Percentiles rank a stretch among this genome's conserved stretches.
phyloP scores from a whole-genome alignment of 1,284 basidiomycete genomes.

The Cystobasidiaceae sp. region DNA sequence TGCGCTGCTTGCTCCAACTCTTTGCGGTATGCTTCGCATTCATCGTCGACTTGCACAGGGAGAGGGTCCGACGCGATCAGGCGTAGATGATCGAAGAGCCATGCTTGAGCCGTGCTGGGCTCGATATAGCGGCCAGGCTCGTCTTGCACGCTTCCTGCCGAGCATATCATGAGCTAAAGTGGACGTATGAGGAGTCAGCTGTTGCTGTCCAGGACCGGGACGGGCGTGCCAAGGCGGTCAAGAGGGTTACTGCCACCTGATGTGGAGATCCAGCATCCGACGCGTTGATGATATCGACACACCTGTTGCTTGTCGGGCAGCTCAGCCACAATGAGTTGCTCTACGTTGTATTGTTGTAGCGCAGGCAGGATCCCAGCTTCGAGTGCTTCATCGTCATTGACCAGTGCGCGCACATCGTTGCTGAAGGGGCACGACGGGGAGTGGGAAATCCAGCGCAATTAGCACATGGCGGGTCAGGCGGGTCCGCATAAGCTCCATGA shows the following conservation, averaged over 20 bases:
- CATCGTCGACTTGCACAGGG: constrained; percentile 51
- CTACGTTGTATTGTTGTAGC: constrained; percentile 72
- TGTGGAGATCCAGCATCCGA: too few species aligned
- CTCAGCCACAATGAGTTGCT: constrained; percentile 77
- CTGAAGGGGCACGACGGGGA: not conserved
- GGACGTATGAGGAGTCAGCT: not conserved
- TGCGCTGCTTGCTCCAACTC: constrained; percentile 33
- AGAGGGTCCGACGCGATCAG: not conserved
- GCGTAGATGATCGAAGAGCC: constrained; percentile 54
- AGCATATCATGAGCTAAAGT: constrained; percentile 66
- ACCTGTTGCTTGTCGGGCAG: constrained; percentile 39
- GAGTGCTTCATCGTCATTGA: constrained; percentile 73
- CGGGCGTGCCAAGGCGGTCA: not conserved
- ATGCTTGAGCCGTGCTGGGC: constrained; percentile 67
- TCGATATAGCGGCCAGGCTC: constrained; percentile 53
- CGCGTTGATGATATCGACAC: too few species aligned
- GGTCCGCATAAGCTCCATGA: not conserved
- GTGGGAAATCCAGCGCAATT: not conserved
- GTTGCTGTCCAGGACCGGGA: not conserved
- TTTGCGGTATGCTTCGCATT: constrained; percentile 70
- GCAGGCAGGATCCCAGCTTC: constrained; percentile 70
- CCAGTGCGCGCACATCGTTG: constrained; percentile 77
- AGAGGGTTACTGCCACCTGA: too few species aligned
- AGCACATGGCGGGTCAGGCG: not conserved
- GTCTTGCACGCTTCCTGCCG: constrained; percentile 54